These are phyloP conservation scores for Cadophora malorum DNA, from an alignment of 2,329 filamentous ascomycete genomes.

Conservation along the genomic window DNA sequence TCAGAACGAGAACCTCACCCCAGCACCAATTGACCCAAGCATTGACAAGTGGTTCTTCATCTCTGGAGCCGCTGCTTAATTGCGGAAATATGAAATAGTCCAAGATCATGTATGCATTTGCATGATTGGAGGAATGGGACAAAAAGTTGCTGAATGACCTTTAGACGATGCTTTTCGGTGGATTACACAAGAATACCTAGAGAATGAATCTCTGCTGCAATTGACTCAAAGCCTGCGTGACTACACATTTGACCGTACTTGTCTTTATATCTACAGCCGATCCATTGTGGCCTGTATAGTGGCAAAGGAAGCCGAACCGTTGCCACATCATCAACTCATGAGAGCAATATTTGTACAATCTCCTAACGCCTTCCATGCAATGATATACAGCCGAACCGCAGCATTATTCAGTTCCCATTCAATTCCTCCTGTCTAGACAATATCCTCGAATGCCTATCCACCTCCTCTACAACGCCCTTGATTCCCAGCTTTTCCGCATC, in stretches of 20 bases:
- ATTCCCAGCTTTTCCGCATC: slow-evolving; percentile 83
- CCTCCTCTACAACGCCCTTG: slow-evolving; percentile 84
- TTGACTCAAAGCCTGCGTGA: not conserved
- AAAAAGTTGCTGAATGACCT: slow-evolving; percentile 29
- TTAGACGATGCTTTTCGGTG: slow-evolving; percentile 24
- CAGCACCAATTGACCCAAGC: slow-evolving; percentile 90
- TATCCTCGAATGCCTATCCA: slow-evolving; percentile 85
- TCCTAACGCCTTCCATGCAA: slow-evolving; percentile 41
- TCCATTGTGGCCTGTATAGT: not conserved
- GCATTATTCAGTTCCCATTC: slow-evolving; percentile 48
- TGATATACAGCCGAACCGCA: slow-evolving; percentile 26
- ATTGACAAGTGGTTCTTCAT: slow-evolving; percentile 99
- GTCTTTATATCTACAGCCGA: not conserved
- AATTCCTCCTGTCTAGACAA: slow-evolving; percentile 86
- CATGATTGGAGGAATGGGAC: slow-evolving; percentile 24
- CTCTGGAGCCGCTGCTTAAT: slow-evolving; percentile 87
- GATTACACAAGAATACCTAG: slow-evolving; percentile 17
- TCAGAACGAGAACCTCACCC: slow-evolving; percentile 76
- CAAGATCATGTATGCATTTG: slow-evolving; percentile 21
- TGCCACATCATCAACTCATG: not conserved
- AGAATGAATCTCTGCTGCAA: slow-evolving; percentile 2
- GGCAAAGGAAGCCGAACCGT: not conserved
- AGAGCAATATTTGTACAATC: slow-evolving; percentile 11
- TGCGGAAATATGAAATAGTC: slow-evolving; percentile 13
- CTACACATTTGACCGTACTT: not conserved